phyloP scores from a whole-genome alignment of 2,329 filamentous ascomycete species.

The Rhinocladiella similis region DNA sequence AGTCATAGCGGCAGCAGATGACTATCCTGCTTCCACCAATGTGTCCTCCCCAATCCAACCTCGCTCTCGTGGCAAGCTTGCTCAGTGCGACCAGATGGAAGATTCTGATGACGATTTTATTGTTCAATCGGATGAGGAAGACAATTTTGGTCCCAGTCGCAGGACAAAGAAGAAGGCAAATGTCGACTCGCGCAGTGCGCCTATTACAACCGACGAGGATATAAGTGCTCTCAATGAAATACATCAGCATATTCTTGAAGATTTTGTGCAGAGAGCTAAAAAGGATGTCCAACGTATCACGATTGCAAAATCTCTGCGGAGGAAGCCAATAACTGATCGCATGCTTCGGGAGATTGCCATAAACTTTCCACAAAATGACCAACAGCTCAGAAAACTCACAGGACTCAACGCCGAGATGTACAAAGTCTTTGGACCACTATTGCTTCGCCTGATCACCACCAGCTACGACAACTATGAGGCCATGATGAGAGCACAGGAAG shows the following conservation, averaged over 20 bases:
- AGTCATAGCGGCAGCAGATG: conserved; percentile 33
- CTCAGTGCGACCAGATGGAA: conserved; percentile 29
- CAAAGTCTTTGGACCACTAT: conserved; percentile 42
- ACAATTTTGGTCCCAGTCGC: conserved; percentile 42
- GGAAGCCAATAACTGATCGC: conserved; percentile 47
- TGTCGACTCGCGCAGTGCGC: conserved; percentile 39
- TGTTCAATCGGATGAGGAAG: conserved; percentile 25
- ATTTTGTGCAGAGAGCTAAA: conserved; percentile 49
- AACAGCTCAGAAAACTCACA: conserved; percentile 41
- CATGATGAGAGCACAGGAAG: conserved; percentile 40
- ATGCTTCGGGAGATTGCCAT: conserved; percentile 52
- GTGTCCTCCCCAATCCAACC: conserved; percentile 64
- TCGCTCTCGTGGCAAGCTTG: conserved; percentile 40
- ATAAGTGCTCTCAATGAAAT: conserved; percentile 44
- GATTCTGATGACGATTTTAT: conserved; percentile 21
- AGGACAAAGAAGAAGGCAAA: conserved; percentile 30
- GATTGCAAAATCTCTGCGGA: conserved; percentile 44
- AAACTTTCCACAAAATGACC: conserved; percentile 44
- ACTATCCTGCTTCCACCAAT: conserved; percentile 63
- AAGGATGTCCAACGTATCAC: conserved; percentile 44
- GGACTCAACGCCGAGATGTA: conserved; percentile 48
- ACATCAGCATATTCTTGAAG: conserved; percentile 47
- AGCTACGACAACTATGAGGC: conserved; percentile 44
- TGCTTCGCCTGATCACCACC: conserved; percentile 43
- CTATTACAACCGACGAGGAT: conserved; percentile 47